Evolutionary conservation across 306 rosid species (phyloP).

Genomic region (Cucurbita maxima): DNA sequence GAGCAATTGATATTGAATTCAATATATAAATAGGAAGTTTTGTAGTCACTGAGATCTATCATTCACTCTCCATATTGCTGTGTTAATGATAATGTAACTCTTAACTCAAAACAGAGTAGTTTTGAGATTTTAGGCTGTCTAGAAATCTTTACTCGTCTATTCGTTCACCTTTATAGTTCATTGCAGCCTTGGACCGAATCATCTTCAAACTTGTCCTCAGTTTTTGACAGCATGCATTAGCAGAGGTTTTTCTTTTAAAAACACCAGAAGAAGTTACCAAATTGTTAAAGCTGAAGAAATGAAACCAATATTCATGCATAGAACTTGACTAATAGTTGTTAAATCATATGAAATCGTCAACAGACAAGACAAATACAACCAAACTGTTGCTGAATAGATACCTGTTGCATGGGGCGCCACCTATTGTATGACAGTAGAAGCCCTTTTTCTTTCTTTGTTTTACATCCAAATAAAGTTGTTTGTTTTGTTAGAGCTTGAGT

Average conservation of each 20-base stretch:
- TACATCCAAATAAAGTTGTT: slow-evolving; percentile 1
- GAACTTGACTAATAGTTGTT: too few species aligned
- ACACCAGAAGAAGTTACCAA: not conserved
- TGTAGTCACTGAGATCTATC: slow-evolving; percentile 6
- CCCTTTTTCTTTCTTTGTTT: not conserved
- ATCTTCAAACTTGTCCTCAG: not conserved
- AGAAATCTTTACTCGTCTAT: not conserved
- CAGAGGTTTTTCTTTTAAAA: not conserved
- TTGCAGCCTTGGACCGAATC: not conserved
- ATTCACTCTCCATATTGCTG: not conserved
- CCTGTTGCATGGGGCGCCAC: not conserved
- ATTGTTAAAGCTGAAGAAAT: not conserved
- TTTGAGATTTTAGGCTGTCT: not conserved
- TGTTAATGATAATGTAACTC: not conserved
- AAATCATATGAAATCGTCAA: too few species aligned
- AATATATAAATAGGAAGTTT: slow-evolving; percentile 2
- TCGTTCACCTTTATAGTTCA: not conserved
- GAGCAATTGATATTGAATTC: slow-evolving; percentile 6
- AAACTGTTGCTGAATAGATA: not conserved
- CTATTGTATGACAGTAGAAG: slow-evolving; percentile 4
- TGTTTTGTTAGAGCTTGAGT: slow-evolving; percentile 2
- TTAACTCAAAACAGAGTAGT: not conserved
- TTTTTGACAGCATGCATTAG: not conserved
- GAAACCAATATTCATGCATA: not conserved
- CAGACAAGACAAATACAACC: not conserved